Percentiles rank a stretch among this genome's conserved stretches.
phyloP scores from a whole-genome alignment of 495 filamentous ascomycete genomes.

The Glarea lozoyensis region DNA sequence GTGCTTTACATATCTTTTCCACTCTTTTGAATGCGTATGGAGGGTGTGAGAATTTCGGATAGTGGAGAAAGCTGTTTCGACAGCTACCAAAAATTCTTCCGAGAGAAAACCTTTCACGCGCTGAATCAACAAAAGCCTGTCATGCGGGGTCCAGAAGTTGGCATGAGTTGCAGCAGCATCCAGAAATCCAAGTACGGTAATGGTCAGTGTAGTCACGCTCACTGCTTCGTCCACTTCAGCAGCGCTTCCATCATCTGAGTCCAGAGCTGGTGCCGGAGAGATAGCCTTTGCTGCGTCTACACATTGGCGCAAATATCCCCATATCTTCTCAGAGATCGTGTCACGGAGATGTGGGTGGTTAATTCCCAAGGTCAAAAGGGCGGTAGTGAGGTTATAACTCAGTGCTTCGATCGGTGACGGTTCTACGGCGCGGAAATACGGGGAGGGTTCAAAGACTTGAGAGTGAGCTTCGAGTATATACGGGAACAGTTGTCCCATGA shows the following conservation, averaged over 20 bases:
- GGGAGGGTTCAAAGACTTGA: conserved; percentile 69
- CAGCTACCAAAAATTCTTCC: conserved; percentile 69
- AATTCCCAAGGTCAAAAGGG: conserved; percentile 67
- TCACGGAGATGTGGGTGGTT: conserved; percentile 58
- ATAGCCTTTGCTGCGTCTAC: conserved; percentile 35
- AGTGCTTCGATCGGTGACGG: conserved; percentile 88
- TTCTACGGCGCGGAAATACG: conserved; percentile 70
- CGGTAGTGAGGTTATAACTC: conserved; percentile 65
- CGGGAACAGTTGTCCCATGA: conserved; percentile 62
- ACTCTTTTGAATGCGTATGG: conserved; percentile 51
- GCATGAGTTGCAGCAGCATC: conserved; percentile 67
- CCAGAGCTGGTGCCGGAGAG: conserved; percentile 14
- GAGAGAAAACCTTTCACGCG: conserved; percentile 63
- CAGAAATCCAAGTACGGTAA: conserved; percentile 82
- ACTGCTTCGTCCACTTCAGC: conserved; percentile 53
- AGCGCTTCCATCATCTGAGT: conserved; percentile 28
- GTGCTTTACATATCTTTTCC: conserved; percentile 74
- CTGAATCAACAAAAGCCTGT: conserved; percentile 62
- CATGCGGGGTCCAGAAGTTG: conserved; percentile 65
- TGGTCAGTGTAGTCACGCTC: conserved; percentile 58
- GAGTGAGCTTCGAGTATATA: conserved; percentile 77
- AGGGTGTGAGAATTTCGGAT: conserved; percentile 55
- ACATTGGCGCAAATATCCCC: conserved; percentile 60
- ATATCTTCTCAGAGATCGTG: conserved; percentile 48
- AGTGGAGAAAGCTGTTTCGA: conserved; percentile 81